Evolutionary conservation across 257 asterid genomes (phyloP).

Genomic region (Solanum appendiculatum): DNA sequence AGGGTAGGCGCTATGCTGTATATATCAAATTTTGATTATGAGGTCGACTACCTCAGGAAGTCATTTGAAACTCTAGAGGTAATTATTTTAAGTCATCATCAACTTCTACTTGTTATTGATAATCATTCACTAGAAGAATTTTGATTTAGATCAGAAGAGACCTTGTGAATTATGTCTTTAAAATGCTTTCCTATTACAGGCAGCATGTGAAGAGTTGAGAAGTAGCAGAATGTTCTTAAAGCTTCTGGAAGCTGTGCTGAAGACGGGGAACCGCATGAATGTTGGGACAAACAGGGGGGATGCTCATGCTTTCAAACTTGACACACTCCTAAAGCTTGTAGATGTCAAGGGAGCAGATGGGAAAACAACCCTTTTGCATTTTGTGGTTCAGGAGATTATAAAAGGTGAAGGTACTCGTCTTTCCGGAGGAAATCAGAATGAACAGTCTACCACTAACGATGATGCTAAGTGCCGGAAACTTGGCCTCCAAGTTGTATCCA

Average conservation of each 20-base stretch:
- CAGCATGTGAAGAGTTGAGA: slow-evolving; percentile 17
- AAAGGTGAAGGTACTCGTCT: slow-evolving; percentile 15
- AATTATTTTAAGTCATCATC: background rate
- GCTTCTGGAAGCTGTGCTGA: slow-evolving; percentile 22
- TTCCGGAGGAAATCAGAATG: background rate
- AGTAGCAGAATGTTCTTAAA: slow-evolving; percentile 21
- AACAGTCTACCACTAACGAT: background rate
- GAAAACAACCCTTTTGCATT: slow-evolving; percentile 22
- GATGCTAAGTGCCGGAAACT: slow-evolving; percentile 6
- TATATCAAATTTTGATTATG: slow-evolving; percentile 13
- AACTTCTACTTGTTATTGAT: background rate
- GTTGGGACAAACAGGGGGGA: slow-evolving; percentile 25
- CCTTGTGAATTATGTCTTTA: background rate
- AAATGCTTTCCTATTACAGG: background rate
- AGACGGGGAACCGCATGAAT: slow-evolving; percentile 26
- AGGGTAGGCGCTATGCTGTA: slow-evolving; percentile 14
- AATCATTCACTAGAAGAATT: background rate
- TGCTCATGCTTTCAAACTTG: slow-evolving; percentile 24
- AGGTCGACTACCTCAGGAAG: slow-evolving; percentile 12
- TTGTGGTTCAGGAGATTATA: slow-evolving; percentile 21
- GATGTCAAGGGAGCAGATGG: slow-evolving; percentile 22
- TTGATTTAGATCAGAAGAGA: background rate
- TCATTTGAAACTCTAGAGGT: slow-evolving; percentile 21
- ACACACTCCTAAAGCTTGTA: slow-evolving; percentile 20
- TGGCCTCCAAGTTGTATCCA: slow-evolving; percentile 19